Evolutionary conservation across 176 grass and related monocot genomes (phyloP), one percentile per base, ranked within the genome.

Genomic region (Cymbopogon citratus): DNA sequence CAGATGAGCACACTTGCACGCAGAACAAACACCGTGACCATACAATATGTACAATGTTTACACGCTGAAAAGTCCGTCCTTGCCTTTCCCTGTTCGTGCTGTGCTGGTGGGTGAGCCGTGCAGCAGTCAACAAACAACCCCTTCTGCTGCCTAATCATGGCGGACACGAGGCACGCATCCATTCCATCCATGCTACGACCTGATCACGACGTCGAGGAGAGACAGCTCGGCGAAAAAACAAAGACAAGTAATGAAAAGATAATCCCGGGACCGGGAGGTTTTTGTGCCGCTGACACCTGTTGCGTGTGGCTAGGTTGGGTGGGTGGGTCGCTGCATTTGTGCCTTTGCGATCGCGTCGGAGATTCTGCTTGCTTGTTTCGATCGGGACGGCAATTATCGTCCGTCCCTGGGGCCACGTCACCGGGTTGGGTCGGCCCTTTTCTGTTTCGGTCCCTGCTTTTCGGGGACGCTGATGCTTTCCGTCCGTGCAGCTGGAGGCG

Each of bases 331-430:
- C 73, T 69, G 29, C 16, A 59, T 45, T 41, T 51, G 54, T 68
- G 26, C 16, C 66, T 44, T 40, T 18, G 64, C 23, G 83, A 85
- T 85, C 73, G 73, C 66, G 43, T 73, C 83, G 35, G 54, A 90
- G 82, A 85, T 85, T 89, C 78, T 80, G 54, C 74, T 39, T 5
- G 63, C 34, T 62, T 27, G 35, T 25, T 41, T 24, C 61, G 76
- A 80, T 75, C 77, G 71, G 70, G 77, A 80, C 77, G 82, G 64
- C 82, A 70, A 65, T 85, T 57, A 85, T 64, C 82, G 35, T 4
- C 5, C 38, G 38, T 40, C 49, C 0, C 48, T 6, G 5, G 5
- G 48, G 48, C 15, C 45, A 85, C 82, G 87, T 71, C 44, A 44
- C 14, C 72, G 66, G 78, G 46, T 13, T 27, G 62, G 26, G 40